phyloP scores from a whole-genome alignment of 2,329 filamentous ascomycete species.

The Colletotrichum sp. region DNA sequence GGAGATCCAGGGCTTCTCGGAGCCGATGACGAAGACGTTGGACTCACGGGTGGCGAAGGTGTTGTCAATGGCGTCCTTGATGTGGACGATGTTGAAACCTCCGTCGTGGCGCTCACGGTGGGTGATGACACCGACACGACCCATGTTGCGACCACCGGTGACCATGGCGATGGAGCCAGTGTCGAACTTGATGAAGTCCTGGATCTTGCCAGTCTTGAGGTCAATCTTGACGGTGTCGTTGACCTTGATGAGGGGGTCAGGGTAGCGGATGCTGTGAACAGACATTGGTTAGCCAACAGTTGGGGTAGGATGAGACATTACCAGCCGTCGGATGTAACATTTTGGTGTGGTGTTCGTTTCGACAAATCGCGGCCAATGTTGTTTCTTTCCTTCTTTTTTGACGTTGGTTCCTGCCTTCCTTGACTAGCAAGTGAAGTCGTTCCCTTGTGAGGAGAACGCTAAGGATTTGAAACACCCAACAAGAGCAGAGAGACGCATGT shows the following conservation, averaged over 20 bases:
- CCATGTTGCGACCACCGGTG: constrained; percentile 99
- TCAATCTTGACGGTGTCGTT: constrained; percentile 99
- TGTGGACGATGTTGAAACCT: constrained; percentile 99
- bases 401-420: constrained; percentile 12
- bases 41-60: constrained; percentile 98
- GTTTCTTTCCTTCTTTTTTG: not conserved
- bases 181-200: constrained; percentile 98
- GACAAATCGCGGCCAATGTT: constrained; percentile 10
- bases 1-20: constrained; percentile 99
- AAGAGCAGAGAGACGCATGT: not conserved
- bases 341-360: constrained; percentile 26
- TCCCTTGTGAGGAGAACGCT: not conserved
- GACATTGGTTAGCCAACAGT: constrained; percentile 41
- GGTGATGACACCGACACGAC: constrained; percentile 99
- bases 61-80: constrained; percentile 99
- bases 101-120: constrained; percentile 99
- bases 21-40: constrained; percentile 99
- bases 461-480: not conserved
- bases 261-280: constrained; percentile 89
- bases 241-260: constrained; percentile 97
- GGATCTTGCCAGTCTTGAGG: constrained; percentile 94
- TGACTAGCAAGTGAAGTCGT: constrained; percentile 5
- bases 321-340: constrained; percentile 57
- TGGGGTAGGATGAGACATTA: constrained; percentile 41
- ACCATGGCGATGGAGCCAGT: constrained; percentile 98